These are phyloP conservation scores for Babesia caballi DNA, from an alignment of 169 alveolate species.

Conservation along the genomic window DNA sequence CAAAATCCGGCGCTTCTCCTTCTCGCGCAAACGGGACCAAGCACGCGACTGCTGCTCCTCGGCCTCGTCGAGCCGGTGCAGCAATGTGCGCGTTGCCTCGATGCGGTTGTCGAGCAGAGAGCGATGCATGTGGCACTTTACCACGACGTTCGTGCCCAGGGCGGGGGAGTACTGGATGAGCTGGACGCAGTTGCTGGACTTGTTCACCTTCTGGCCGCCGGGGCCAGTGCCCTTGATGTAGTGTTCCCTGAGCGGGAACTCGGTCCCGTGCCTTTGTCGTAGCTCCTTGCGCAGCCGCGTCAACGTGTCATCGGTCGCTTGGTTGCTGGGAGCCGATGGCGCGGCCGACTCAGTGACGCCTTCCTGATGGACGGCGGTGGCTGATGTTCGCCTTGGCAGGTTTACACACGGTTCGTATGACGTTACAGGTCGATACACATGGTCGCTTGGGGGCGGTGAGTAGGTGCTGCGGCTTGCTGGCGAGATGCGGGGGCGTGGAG, in stretches of 20 bases:
- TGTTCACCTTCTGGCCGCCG: slow-evolving; percentile 88
- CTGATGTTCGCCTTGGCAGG: neutral
- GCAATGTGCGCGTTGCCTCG: slow-evolving; percentile 69
- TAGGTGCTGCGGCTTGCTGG: neutral
- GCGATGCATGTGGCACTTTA: slow-evolving; percentile 68
- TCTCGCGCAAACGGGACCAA: slow-evolving; percentile 42
- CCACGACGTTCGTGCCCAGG: slow-evolving; percentile 55
- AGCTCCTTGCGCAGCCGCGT: slow-evolving; percentile 16
- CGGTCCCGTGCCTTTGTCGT: slow-evolving; percentile 24
- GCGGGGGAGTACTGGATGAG: slow-evolving; percentile 67
- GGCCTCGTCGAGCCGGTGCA: slow-evolving; percentile 45
- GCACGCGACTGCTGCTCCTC: slow-evolving; percentile 17
- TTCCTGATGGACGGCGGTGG: neutral
- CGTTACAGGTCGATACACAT: neutral
- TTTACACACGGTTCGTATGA: too few species aligned
- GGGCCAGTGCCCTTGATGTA: slow-evolving; percentile 84
- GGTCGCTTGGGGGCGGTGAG: too few species aligned
- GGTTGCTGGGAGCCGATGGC: neutral
- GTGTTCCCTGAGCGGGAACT: slow-evolving; percentile 65
- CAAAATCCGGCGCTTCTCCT: slow-evolving; percentile 64
- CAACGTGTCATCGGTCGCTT: slow-evolving; percentile 16
- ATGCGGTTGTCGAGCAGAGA: slow-evolving; percentile 68
- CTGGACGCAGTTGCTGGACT: slow-evolving; percentile 83
- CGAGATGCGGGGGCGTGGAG: neutral
- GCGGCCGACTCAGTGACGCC: neutral